Base-by-base conservation (phyloP, 83 land plant genomes). In the Picea abies region DNA sequence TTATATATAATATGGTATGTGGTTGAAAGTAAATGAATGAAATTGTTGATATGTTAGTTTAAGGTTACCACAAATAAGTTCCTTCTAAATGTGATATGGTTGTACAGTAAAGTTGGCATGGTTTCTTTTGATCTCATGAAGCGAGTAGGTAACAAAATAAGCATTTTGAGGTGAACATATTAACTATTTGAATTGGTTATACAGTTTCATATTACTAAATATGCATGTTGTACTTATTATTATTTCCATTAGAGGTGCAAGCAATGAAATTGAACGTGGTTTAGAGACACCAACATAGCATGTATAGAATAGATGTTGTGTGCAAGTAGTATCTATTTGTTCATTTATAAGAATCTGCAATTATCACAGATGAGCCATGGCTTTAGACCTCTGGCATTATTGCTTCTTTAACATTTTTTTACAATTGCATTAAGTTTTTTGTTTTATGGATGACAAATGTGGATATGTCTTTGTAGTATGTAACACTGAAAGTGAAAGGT, bases 91-190 rank as follows among this genome's bases (percentile, higher is more conserved):
- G 58, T 73, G 77, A 73, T 39, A 44, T 32, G 8, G 37, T 56
- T 83, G 25, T 64, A 81, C 92, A 95, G 94, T 80, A 91, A 88
- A 84, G 44, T 80, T 60, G 91, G 94, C 20, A 88, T 84, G 19
- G 58, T 78, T 85, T 89, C 97, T 22, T 66, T 93, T 78, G 98
- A 96, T 76, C 61, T 94, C 64, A 81, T 88, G 89, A 94, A 93
- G 83, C 86, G 90, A 29, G 90, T 96, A 81, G 91, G 93, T 61
- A 83, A 76, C 76, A 96, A 87, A 88, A 89, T 89, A 47, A 94
- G 94, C 81, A 86, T 91, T 7, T 77, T 94, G 64, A 83, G 98
- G 98, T 96, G 79, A 29, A 75, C 16, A 63, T 52, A 17, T 29
- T 76, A 26, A 61, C 78, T 7, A 16, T 82, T 73, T 73, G 11